Evolutionary conservation across 2,329 filamentous ascomycete species (phyloP).

Genomic region (Penicillium sclerotiorum): DNA sequence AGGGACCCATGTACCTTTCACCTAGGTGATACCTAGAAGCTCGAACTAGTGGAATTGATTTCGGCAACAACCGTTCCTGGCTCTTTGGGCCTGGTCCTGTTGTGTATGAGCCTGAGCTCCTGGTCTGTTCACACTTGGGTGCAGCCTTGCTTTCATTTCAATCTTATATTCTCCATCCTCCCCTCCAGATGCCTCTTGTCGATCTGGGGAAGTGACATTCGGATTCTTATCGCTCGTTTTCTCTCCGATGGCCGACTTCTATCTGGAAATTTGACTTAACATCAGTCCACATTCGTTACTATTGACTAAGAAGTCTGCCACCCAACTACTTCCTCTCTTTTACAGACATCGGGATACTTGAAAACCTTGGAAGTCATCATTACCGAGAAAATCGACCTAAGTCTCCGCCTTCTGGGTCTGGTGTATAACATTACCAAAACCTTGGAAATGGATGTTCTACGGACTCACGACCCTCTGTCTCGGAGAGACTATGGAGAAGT

Average conservation of each 20-base stretch:
- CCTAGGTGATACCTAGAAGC: conserved; percentile 17
- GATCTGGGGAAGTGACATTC: conserved; percentile 2
- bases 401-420: no score
- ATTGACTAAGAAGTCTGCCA: no score
- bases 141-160: not conserved
- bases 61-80: conserved; percentile 10
- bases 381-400: no score
- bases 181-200: conserved; percentile 1
- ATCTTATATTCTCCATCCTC: conserved; percentile 12
- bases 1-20: no score
- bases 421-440: no score
- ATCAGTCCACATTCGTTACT: no score
- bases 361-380: no score
- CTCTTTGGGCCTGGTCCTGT: conserved; percentile 13
- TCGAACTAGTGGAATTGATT: conserved; percentile 23
- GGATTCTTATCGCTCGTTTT: conserved; percentile 13
- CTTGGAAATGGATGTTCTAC: conserved; percentile 21
- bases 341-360: no score
- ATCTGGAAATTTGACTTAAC: no score
- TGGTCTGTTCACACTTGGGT: not conserved
- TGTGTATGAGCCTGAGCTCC: conserved; percentile 12
- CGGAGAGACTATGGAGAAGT: conserved; percentile 18
- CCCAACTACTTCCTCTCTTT: no score
- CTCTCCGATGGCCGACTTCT: not conserved
- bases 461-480: conserved; percentile 19